Conservation (phyloP, 2,329 filamentous ascomycete species). For the Neonectria neomacrospora region DNA sequence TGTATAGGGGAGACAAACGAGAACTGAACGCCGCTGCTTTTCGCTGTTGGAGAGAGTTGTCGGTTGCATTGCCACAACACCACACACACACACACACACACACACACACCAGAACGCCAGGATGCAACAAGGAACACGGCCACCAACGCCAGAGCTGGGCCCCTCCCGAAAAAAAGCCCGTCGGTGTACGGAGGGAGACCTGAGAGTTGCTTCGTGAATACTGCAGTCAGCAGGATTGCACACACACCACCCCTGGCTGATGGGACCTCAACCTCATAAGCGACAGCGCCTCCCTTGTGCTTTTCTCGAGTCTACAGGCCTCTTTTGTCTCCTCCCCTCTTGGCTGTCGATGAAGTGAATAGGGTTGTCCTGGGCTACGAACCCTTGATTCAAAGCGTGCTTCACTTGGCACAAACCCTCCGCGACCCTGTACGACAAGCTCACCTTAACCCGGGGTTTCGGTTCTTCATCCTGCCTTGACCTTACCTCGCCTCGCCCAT, state of each 20-base stretch:
- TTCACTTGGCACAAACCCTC: background rate
- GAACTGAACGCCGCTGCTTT: background rate
- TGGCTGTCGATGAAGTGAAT: background rate
- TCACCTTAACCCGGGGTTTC: background rate
- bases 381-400: background rate
- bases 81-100: background rate
- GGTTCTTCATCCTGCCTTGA: background rate
- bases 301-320: too few species aligned
- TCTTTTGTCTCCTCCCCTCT: background rate
- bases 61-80: background rate
- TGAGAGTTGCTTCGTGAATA: background rate
- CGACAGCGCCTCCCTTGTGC: background rate
- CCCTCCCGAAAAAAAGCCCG: background rate
- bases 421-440: background rate
- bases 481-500: slow-evolving; percentile 24
- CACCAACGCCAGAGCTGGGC: background rate
- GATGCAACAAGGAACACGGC: background rate
- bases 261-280: background rate
- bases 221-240: background rate
- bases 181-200: background rate
- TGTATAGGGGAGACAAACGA: background rate
- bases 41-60: background rate
- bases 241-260: background rate
- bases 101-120: background rate
- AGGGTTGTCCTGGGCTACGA: background rate